A percentile compares a stretch with the other conserved stretches of the same genome.
These are phyloP conservation scores for Scheffersomyces parashehatae DNA, from an alignment of 1,139 yeast genomes.

Conservation along the genomic window DNA sequence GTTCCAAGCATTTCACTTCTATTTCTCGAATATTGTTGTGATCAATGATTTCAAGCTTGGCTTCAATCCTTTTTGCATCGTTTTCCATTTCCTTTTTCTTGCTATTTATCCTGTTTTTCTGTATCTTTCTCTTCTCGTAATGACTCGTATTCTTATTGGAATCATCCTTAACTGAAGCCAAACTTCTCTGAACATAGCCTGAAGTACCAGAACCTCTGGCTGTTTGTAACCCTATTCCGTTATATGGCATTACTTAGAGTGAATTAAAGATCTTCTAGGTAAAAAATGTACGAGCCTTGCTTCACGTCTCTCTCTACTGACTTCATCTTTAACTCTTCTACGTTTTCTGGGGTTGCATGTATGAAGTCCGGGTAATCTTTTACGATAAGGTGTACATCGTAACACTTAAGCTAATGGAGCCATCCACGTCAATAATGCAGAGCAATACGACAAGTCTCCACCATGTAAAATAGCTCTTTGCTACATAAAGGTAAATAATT, in stretches of 20 bases:
- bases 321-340: too few relatives aligned
- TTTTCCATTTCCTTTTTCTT: constrained; percentile 11
- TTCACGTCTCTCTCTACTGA: too few relatives aligned
- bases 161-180: constrained; percentile 31
- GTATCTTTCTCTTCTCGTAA: constrained; percentile 16
- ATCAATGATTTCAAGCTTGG: constrained; percentile 31
- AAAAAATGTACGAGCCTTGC: background rate
- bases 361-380: too few relatives aligned
- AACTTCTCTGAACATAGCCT: constrained; percentile 62
- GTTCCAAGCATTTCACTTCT: constrained; percentile 56
- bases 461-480: too few relatives aligned
- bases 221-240: constrained; percentile 64
- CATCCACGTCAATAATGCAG: too few relatives aligned
- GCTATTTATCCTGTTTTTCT: constrained; percentile 12
- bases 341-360: too few relatives aligned
- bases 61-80: constrained; percentile 12
- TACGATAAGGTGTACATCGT: too few relatives aligned
- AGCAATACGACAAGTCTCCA: too few relatives aligned
- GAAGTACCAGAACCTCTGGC: constrained; percentile 76
- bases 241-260: constrained; percentile 53
- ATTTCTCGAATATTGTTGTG: constrained; percentile 52
- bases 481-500: too few relatives aligned
- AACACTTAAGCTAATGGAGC: too few relatives aligned
- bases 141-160: constrained; percentile 25
- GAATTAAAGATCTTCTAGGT: background rate